These are phyloP conservation scores for Sarocladium oryzae DNA, from an alignment of 2,329 filamentous ascomycete genomes.

Conservation along the genomic window DNA sequence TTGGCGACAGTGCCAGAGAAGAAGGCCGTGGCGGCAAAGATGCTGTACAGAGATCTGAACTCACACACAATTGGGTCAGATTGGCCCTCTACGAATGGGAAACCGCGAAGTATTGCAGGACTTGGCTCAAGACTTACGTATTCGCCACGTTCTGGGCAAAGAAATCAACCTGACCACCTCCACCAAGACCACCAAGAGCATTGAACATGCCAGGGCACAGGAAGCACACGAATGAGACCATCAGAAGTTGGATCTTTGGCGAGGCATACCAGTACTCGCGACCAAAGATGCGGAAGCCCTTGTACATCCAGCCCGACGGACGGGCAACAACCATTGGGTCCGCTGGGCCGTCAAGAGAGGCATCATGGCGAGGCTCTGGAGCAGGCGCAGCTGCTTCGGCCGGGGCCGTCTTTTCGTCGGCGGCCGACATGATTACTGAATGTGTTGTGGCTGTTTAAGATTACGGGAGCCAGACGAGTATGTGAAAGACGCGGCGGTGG, in stretches of 20 bases:
- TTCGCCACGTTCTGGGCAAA: conserved; percentile 56
- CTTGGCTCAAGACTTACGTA: conserved; percentile 24
- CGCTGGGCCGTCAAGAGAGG: conserved; percentile 13
- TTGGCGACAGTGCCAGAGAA: conserved; percentile 75
- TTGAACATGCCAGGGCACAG: conserved; percentile 67
- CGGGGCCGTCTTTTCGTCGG: conserved; percentile 18
- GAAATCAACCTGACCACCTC: conserved; percentile 44
- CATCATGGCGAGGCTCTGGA: conserved; percentile 9
- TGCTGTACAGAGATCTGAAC: conserved; percentile 57
- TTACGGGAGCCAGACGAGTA: neutral
- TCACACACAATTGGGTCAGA: conserved; percentile 21
- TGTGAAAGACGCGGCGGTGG: neutral
- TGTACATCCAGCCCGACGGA: conserved; percentile 14
- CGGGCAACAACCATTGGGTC: conserved; percentile 6
- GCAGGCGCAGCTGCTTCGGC: neutral
- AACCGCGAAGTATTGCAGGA: neutral
- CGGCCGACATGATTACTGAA: conserved; percentile 17
- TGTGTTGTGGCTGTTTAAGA: neutral
- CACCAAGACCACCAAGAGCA: conserved; percentile 55
- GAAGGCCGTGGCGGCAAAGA: conserved; percentile 62
- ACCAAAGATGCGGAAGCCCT: conserved; percentile 43
- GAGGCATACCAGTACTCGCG: conserved; percentile 64
- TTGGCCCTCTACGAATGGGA: neutral
- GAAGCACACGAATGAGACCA: conserved; percentile 54
- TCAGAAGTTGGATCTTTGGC: conserved; percentile 62